These are phyloP conservation scores for Chaetomiaceae sp. DNA, from an alignment of 2,329 filamentous ascomycete genomes.

Conservation along the genomic window DNA sequence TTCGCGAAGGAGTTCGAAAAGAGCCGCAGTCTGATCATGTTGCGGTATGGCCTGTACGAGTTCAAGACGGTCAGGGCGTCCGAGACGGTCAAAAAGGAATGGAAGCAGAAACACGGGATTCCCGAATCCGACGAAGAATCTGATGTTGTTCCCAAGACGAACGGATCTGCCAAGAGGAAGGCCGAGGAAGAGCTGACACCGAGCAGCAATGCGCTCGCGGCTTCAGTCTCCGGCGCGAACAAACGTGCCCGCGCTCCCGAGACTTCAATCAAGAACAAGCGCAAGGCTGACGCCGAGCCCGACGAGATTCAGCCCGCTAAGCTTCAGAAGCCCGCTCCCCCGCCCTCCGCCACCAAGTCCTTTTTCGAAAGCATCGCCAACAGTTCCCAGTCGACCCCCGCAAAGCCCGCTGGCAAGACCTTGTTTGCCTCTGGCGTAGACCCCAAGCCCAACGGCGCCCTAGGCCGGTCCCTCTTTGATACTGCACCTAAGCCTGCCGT, in stretches of 20 bases:
- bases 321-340: slow-evolving; percentile 40
- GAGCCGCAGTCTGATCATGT: slow-evolving; percentile 56
- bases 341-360: slow-evolving; percentile 50
- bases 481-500: slow-evolving; percentile 34
- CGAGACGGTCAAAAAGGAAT: slow-evolving; percentile 53
- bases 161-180: slow-evolving; percentile 48
- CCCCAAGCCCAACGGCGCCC: slow-evolving; percentile 36
- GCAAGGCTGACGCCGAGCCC: slow-evolving; percentile 44
- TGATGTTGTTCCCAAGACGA: slow-evolving; percentile 32
- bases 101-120: slow-evolving; percentile 54
- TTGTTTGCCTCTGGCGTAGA: slow-evolving; percentile 23
- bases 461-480: slow-evolving; percentile 38
- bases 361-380: slow-evolving; percentile 56
- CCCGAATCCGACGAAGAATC: slow-evolving; percentile 47
- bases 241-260: slow-evolving; percentile 47
- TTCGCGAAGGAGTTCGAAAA: slow-evolving; percentile 63
- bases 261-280: slow-evolving; percentile 47
- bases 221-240: slow-evolving; percentile 37
- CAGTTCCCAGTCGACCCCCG: slow-evolving; percentile 37
- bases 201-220: slow-evolving; percentile 34
- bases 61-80: slow-evolving; percentile 60
- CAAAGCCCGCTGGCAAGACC: slow-evolving; percentile 32
- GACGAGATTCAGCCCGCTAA: slow-evolving; percentile 49
- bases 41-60: slow-evolving; percentile 59
- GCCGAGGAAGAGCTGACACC: slow-evolving; percentile 47